Evolutionary conservation across 805 yeast genomes (phyloP), one percentile per base, ranked within the genome.

Genomic region (Kodamaea kaohsiungensis): DNA sequence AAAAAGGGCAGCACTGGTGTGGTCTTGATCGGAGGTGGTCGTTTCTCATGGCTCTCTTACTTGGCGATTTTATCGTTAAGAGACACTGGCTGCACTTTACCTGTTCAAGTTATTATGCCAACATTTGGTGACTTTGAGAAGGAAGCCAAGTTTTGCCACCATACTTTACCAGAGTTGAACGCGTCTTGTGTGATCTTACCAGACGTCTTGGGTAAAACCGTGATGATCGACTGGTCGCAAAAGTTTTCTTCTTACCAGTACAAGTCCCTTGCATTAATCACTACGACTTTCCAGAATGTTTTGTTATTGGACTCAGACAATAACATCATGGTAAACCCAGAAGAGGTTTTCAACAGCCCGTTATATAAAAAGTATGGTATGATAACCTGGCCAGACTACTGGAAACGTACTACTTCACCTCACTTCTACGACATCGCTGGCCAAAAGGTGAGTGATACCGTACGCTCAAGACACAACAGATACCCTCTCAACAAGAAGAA

Each of bases 221-320:
- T 83, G 8, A 68, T 83, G 61, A 51, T 61, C 25, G 61, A 64
- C 40, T 64, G 72, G 70, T 47, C 61, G 1, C 61, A 70, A 25
- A 75, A 76, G 43, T 79, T 89, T 48, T 73, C 77, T 50, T 87
- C 86, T 13, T 89, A 85, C 66, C 95, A 89, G 59, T 81, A 79
- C 63, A 89, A 89, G 67, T 78, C 86, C 0, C 73, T 89, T 55
- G 90, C 76, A 4, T 53, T 72, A 40, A 63, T 71, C 60, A 61
- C 66, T 2, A 67, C 75, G 1, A 65, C 74, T 6, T 72, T 72
- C 53, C 69, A 72, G 51, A 65, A 72, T 51, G 63, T 71, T 2
- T 58, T 72, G 10, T 57, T 72, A 22, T 57, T 72, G 27, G 77
- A 72, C 56, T 69, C 76, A 7, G 77, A 72, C 52, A 72, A 72